Evolutionary conservation across 1,284 basidiomycete species (phyloP), one percentile per base, ranked within the genome.

Genomic region (Cryptococcus floricola): DNA sequence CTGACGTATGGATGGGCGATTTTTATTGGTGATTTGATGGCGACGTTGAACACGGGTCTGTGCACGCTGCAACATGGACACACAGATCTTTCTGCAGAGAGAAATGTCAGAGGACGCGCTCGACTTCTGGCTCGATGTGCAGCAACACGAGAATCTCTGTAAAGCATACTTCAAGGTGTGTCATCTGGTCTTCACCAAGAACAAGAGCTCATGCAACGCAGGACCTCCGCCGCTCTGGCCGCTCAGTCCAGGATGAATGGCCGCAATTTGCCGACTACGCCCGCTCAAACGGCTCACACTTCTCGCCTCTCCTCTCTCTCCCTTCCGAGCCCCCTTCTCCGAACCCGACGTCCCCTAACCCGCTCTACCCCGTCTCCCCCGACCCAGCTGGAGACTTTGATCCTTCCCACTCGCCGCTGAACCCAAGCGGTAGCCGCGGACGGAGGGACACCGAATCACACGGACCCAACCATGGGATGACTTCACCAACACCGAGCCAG

Each of bases 61-160:
- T 57, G 59, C 59, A 53, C 43, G 31, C 31, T 34, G 31, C 31
- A 34, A 34, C 31, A 10, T 34, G 31, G 31, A 34, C 31, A 34
- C 19, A 41, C 60, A 76, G 76, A 77, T 81, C 60, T 96, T 94
- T 74, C 80, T 97, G 42, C 92, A 98, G 74, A 85, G 93, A 41
- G 93, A 97, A 78, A 87, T 89, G 37, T 86, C 91, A 53, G 94
- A 97, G 74, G 94, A 98, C 73, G 89, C 94, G 43, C 80, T 98
- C 50, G 95, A 98, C 77, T 98, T 98, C 69, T 98, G 94, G 94
- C 85, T 98, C 37, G 95, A 98, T 71, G 95, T 98, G 2, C 92
- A 97, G 69, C 95, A 98, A 79, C 95, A 98, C 75, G 96, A 98
- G 79, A 97, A 97, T 73, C 84, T 98, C 44, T 98, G 94, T 78